Conservation (phyloP, 768 basidiomycete genomes). For the Daedaleopsis nitida region DNA sequence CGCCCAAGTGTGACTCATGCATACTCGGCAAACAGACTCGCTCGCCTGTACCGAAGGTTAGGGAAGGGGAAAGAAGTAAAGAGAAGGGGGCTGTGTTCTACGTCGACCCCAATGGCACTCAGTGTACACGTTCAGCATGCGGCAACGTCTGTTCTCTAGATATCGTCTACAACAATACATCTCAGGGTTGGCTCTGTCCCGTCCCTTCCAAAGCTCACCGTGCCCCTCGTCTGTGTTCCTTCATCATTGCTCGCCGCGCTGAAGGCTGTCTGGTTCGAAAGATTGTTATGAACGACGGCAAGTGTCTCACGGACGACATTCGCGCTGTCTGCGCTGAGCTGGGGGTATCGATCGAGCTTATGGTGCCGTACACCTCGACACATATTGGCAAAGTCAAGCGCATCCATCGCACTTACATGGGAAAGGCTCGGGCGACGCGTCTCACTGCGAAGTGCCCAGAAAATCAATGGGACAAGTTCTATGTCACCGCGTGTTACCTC, state of each 20-base stretch:
- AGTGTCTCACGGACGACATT: constrained; percentile 18
- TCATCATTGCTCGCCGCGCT: constrained; percentile 30
- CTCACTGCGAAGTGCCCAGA: neutral
- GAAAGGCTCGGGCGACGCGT: constrained; percentile 7
- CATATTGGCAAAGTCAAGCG: constrained; percentile 41
- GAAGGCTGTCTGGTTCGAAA: constrained; percentile 25
- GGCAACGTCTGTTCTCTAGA: constrained; percentile 30
- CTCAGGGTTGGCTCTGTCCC: constrained; percentile 36
- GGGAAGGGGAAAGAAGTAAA: constrained; percentile 21
- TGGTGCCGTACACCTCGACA: constrained; percentile 38
- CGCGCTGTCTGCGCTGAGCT: neutral
- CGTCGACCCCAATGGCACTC: constrained; percentile 32
- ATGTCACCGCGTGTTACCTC: constrained; percentile 15
- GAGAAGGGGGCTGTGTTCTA: constrained; percentile 31
- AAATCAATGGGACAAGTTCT: constrained; percentile 15
- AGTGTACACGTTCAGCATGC: constrained; percentile 1
- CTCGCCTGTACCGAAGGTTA: constrained; percentile 32
- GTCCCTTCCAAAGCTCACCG: constrained; percentile 32
- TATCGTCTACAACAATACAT: constrained; percentile 38
- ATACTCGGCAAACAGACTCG: constrained; percentile 42
- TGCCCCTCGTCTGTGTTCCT: constrained; percentile 27
- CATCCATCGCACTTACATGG: constrained; percentile 37
- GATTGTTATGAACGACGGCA: constrained; percentile 28
- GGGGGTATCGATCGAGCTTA: constrained; percentile 20
- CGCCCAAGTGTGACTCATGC: constrained; percentile 36